These are phyloP conservation scores for Geotrichum restrictum DNA, from an alignment of 1,139 yeast species.

Conservation along the genomic window DNA sequence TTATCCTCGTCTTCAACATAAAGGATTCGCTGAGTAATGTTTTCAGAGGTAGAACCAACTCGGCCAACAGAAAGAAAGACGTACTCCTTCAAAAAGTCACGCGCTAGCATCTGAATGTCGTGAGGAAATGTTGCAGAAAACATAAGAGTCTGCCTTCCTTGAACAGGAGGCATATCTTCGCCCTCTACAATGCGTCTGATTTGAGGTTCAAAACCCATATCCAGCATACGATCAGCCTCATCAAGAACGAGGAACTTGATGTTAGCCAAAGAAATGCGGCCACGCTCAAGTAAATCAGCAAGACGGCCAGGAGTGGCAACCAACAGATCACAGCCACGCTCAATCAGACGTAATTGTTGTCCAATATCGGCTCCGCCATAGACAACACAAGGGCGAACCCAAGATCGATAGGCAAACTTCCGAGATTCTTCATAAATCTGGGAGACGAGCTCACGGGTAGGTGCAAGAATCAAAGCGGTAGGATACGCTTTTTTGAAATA, in stretches of 20 bases:
- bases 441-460: conserved; percentile 97
- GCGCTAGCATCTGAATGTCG: conserved; percentile 93
- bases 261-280: conserved; percentile 80
- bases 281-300: conserved; percentile 92
- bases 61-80: conserved; percentile 95
- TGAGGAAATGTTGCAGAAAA: conserved; percentile 98
- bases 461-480: conserved; percentile 91
- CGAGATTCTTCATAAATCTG: conserved; percentile 95
- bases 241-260: conserved; percentile 92
- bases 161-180: conserved; percentile 92
- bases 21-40: conserved; percentile 88
- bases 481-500: conserved; percentile 70
- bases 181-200: conserved; percentile 97
- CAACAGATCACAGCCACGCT: conserved; percentile 89
- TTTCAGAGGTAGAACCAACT: conserved; percentile 96
- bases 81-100: conserved; percentile 93
- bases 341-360: conserved; percentile 79
- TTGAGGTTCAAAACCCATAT: conserved; percentile 99
- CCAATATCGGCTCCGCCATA: conserved; percentile 98
- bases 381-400: conserved; percentile 96
- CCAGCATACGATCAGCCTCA: conserved; percentile 99
- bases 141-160: conserved; percentile 93
- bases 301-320: conserved; percentile 99
- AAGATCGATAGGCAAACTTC: conserved; percentile 94
- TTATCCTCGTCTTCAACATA: conserved; percentile 95